Evolutionary conservation across 164 flowering plant genomes (phyloP).

Genomic region (Sextonia rubra): DNA sequence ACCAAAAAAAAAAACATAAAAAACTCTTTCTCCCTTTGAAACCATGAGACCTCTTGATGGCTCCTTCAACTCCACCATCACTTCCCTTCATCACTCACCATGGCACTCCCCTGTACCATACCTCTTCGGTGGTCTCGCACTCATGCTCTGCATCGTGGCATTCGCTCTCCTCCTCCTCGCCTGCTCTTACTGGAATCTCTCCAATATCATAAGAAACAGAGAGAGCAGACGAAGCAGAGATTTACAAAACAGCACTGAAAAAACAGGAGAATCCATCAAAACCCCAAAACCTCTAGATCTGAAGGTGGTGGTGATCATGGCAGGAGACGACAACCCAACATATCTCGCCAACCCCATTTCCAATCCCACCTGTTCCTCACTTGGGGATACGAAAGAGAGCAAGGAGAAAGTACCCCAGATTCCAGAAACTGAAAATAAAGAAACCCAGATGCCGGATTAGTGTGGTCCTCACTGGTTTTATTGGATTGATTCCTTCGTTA

Average conservation of each 20-base stretch:
- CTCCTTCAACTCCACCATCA: not conserved
- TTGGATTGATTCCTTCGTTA: not conserved
- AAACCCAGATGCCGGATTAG: not conserved
- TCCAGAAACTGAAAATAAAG: not conserved
- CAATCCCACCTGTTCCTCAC: not conserved
- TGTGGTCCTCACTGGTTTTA: not conserved
- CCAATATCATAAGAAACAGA: conserved; percentile 34
- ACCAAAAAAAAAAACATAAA: too few species aligned
- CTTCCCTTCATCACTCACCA: conserved; percentile 28
- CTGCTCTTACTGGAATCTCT: conserved; percentile 77
- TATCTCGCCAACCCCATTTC: conserved; percentile 59
- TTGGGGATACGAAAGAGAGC: not conserved
- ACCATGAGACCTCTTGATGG: not conserved
- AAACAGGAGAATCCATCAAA: conserved; percentile 16
- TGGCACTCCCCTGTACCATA: conserved; percentile 90
- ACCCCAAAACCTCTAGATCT: conserved; percentile 30
- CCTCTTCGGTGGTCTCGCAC: conserved; percentile 78
- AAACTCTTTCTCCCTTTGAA: not conserved
- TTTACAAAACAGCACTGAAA: not conserved
- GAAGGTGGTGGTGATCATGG: conserved; percentile 68
- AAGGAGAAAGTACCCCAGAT: not conserved
- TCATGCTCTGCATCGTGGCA: conserved; percentile 72
- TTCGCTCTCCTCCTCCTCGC: conserved; percentile 71
- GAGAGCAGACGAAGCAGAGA: conserved; percentile 23
- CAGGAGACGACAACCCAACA: conserved; percentile 58